Percentiles rank a stretch among this genome's conserved stretches.
Conservation (phyloP, 2,329 filamentous ascomycete species). For the Diaporthe sp. region DNA sequence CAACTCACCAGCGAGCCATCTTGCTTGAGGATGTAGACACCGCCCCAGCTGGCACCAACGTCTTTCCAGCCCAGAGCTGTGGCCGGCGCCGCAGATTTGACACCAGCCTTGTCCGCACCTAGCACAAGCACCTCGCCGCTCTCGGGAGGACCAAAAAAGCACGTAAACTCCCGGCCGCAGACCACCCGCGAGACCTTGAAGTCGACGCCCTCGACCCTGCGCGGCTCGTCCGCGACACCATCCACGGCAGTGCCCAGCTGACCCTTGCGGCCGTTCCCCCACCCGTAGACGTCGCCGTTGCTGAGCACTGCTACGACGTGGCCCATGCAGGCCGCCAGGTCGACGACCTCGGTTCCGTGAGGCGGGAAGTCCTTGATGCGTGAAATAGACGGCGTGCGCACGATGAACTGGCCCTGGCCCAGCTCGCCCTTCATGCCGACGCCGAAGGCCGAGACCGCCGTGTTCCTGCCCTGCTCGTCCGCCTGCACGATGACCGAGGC, state of each 20-base stretch:
- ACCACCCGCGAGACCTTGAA: constrained; percentile 78
- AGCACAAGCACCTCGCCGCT: constrained; percentile 76
- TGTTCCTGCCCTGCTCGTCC: constrained; percentile 59
- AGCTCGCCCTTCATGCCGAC: constrained; percentile 80
- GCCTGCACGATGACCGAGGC: constrained; percentile 73
- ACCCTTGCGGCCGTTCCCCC: constrained; percentile 89
- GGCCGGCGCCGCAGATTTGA: constrained; percentile 70
- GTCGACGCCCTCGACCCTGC: constrained; percentile 68
- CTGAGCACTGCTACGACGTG: constrained; percentile 82
- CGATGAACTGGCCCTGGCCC: constrained; percentile 70
- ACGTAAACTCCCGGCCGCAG: constrained; percentile 90
- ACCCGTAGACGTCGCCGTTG: constrained; percentile 85
- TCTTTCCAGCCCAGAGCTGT: constrained; percentile 72
- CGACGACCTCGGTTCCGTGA: constrained; percentile 66
- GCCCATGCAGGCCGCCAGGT: constrained; percentile 80
- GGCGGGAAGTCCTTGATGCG: constrained; percentile 75
- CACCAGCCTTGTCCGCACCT: constrained; percentile 81
- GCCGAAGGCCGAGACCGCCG: constrained; percentile 74
- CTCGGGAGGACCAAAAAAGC: constrained; percentile 70
- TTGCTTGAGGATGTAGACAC: constrained; percentile 77
- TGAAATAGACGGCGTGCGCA: constrained; percentile 63
- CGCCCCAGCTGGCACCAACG: constrained; percentile 86
- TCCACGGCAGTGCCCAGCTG: constrained; percentile 76
- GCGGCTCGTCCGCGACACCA: constrained; percentile 69
- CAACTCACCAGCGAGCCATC: constrained; percentile 77